A percentile compares a stretch with the other conserved stretches of the same genome.
phyloP scores from a whole-genome alignment of 129 eudicot genomes.

The Flaveria trinervia region DNA sequence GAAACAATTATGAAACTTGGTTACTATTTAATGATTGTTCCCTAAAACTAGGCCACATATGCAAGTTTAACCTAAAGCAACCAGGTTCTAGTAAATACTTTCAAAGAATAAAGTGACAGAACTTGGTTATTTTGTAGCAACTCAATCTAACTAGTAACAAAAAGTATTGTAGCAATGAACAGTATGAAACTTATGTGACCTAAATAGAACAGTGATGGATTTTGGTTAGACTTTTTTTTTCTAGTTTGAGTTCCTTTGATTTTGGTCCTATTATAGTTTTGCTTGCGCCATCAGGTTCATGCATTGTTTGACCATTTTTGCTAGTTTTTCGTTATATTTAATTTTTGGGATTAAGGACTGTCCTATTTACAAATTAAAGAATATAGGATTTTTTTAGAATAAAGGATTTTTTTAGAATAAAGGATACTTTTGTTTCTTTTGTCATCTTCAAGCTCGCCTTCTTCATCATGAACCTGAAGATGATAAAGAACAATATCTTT shows the following conservation, averaged over 20 bases:
- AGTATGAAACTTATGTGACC: not conserved
- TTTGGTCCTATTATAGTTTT: not conserved
- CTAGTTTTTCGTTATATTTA: not conserved
- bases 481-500: not conserved
- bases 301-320: not conserved
- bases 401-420: not conserved
- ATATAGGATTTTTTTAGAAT: not conserved
- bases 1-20: not conserved
- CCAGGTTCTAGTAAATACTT: not conserved
- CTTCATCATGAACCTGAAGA: not conserved
- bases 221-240: not conserved
- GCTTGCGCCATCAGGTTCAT: not conserved
- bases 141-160: not conserved
- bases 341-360: not conserved
- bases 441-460: not conserved
- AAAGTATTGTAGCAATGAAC: not conserved
- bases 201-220: not conserved
- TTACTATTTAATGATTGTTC: not conserved
- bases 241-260: not conserved
- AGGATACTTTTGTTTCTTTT: not conserved
- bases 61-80: not conserved
- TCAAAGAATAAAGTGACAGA: not conserved
- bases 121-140: not conserved
- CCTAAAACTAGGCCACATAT: not conserved
- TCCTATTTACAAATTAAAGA: not conserved